Evolutionary conservation across 2,329 filamentous ascomycete genomes (phyloP), one percentile per base, ranked within the genome.

Genomic region (Thielaviopsis populi): DNA sequence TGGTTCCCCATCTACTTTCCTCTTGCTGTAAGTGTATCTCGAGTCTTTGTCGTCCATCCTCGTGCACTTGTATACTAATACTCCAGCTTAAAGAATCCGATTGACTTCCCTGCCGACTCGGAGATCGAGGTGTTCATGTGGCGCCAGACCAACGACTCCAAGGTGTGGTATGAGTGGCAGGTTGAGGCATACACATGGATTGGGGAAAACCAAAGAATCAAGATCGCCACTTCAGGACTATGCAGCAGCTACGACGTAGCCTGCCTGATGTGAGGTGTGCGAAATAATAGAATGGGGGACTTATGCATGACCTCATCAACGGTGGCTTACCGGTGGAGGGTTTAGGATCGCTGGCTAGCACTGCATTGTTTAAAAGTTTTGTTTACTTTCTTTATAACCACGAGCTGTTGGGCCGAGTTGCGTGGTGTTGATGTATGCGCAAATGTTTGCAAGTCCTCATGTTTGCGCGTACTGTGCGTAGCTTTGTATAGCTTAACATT

Each of bases 1-100:
- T 99, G 94, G 94, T 99, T 99, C 73, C 94, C 94, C 1, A 97
- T 99, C 37, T 96, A 92, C 76, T 99, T 99, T 72, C 94, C 95
- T 0, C 76, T 99, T 15, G 95, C 94, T 84, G 91, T 91, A 78
- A 71, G 82, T 72, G 61, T 2, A 8, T 48, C 27, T 8, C 17
- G 1, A 37, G 10, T 43, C 40, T 6, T 15, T n/a, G 15, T 40
- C n/a, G 24, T 22, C 27, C 15, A 11, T 19, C 53, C 19, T 4
- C 11, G 5, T 19, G 10, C 24, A 37, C 17, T 17, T 46, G n/a
- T 65, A 13, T 30, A 17, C 50, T 50, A 59, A 65, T 48, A 53
- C 61, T 17, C 41, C n/a, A 19, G 33, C n/a, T 15, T 43, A 53
- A 68, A 95, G 91, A 85, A 84, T 69, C 92, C 94, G 0, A 79